Evolutionary conservation across 2,329 filamentous ascomycete species (phyloP), one percentile per base, ranked within the genome.

Genomic region (Verruconis gallopava): DNA sequence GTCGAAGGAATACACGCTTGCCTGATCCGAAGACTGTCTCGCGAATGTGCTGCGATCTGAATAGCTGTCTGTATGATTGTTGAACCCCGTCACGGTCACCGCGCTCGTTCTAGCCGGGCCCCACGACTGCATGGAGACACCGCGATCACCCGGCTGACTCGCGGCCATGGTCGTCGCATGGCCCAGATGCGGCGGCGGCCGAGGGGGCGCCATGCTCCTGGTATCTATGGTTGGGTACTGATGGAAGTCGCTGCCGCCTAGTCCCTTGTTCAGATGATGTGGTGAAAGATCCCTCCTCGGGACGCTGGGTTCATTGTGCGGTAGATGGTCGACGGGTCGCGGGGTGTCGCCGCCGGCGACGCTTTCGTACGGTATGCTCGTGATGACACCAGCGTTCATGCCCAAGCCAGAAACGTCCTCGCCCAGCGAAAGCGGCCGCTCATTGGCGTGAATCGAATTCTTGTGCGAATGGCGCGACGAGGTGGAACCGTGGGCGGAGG

Each of bases 321-420:
- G 78, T 34, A 85, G 66, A 55, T 82, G 83, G 36, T 93, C 82
- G 54, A 84, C 69, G 30, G 80, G 65, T 45, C 85, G 72, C 4
- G 85, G 81, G 18, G 78, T 80, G 55, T 75, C 77, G 38, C 72
- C 72, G 57, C 83, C 81, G 42, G 72, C 58, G 21, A 80, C 69
- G 53, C 68, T 77, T 51, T 93, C 84, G 66, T 93, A 93, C 21
- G 88, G 85, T 49, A 95, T 88, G 20, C 84, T 81, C 22, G 85
- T 85, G 55, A 94, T 85, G 45, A 89, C 76, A 45, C 85, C 86
- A 22, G 85, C 80, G 56, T 77, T 79, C 66, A 79, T 78, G 55
- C 81, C 81, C 47, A 88, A 64, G 45, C 75, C 78, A 46, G 71
- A 64, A 38, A 57, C 52, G 51, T 77, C 72, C n/a, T 63, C 53